Base-by-base conservation (phyloP, 257 asterid species). In the Linderniella brevidens region DNA sequence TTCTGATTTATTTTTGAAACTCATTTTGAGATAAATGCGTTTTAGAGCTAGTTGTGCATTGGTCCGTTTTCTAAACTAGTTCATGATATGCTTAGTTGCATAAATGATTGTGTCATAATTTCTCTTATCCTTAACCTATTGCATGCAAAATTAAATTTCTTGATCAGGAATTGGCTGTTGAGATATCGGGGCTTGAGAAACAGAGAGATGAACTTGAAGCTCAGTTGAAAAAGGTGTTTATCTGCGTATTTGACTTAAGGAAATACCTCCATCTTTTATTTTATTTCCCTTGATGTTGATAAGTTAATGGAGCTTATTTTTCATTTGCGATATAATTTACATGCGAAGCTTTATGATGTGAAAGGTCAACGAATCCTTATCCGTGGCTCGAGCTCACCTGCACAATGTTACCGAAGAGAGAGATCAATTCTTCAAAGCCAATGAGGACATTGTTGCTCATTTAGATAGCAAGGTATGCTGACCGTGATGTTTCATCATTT, bases 351-450 rank as follows among this genome's bases (percentile, higher is more conserved):
- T 39, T 61, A 53, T 63, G 55, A 35, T 13, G 60, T 53, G 54
- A 56, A 25, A 85, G 99, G 96, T 90, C 58, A 85, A 85, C 68
- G 72, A 53, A 65, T 75, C 93, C 54, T 67, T 90, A 75, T 74
- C 93, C 71, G 79, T 88, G 44, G 83, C 74, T 52, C 76, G 70
- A 70, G 81, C 78, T 53, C 94, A 94, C 62, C 87, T 79, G 53
- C 96, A 63, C 65, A 90, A 81, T 55, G 84, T 55, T 59, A 68
- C 49, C 50, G 99, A 90, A 58, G 99, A 90, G 69, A 90, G 92
- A 70, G 96, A 81, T 60, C 96, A 90, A 53, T 85, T 90, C 68
- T 90, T 76, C 60, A 96, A 90, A 54, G 99, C 99, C 58, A 90
- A 90, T 62, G 94, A 85, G 67, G 88, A 85, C 61, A 73, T 90